Evolutionary conservation across 164 flowering plant genomes (phyloP).

Genomic region (Macadamia tetraphylla): DNA sequence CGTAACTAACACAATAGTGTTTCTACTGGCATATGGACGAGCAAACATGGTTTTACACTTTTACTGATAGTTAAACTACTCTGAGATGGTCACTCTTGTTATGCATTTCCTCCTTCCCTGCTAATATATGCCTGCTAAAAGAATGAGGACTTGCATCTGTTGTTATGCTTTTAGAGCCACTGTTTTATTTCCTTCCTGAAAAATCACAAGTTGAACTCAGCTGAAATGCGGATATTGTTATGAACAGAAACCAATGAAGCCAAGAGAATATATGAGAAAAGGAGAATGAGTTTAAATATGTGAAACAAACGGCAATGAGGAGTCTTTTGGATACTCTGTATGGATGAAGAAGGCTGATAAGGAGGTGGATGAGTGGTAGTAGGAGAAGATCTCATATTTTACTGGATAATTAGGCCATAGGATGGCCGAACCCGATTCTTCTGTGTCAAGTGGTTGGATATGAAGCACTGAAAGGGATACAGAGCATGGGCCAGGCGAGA

Average conservation of each 20-base stretch:
- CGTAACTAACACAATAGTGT: background rate
- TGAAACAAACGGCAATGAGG: background rate
- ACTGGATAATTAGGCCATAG: too few species aligned
- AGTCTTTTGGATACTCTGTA: background rate
- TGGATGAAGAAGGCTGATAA: background rate
- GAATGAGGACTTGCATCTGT: too few species aligned
- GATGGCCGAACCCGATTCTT: too few species aligned
- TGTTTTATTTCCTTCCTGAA: too few species aligned
- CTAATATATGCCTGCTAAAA: too few species aligned
- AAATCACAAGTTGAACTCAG: too few species aligned
- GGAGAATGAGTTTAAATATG: background rate
- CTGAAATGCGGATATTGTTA: background rate
- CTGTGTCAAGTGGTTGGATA: too few species aligned
- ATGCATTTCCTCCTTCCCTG: too few species aligned
- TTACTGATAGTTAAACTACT: background rate
- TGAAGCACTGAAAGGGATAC: too few species aligned
- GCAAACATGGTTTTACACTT: background rate
- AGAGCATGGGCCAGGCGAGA: too few species aligned
- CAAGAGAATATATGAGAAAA: background rate
- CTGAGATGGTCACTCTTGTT: background rate
- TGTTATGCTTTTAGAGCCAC: too few species aligned
- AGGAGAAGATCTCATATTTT: background rate
- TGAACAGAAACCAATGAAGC: background rate
- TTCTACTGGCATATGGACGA: too few species aligned
- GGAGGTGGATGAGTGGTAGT: background rate